phyloP scores from a whole-genome alignment of 1,284 basidiomycete species.

The Neonothopanus nambi region DNA sequence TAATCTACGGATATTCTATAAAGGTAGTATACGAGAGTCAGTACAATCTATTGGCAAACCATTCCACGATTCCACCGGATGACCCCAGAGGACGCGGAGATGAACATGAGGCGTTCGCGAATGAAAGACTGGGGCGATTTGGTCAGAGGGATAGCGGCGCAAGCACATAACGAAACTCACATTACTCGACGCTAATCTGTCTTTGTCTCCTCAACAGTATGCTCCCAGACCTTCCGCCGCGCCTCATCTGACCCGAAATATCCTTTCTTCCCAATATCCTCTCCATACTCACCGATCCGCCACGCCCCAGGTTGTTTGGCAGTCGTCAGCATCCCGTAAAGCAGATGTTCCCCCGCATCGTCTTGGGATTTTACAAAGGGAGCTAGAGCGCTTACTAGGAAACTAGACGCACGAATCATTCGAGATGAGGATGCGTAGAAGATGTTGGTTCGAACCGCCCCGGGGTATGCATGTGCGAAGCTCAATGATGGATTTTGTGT shows the following conservation, averaged over 20 bases:
- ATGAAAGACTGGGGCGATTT: too few species aligned
- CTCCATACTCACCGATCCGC: conserved; percentile 36
- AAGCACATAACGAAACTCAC: too few species aligned
- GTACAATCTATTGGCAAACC: too few species aligned
- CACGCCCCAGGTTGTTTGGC: conserved; percentile 32
- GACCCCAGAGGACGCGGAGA: too few species aligned
- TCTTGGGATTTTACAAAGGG: conserved; percentile 17
- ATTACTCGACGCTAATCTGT: conserved; percentile 28
- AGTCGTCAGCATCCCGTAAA: conserved; percentile 37
- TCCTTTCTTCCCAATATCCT: conserved; percentile 31
- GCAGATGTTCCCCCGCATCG: conserved; percentile 46
- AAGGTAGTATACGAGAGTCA: too few species aligned
- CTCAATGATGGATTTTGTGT: conserved; percentile 3
- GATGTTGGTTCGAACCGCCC: conserved; percentile 17
- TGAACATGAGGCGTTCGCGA: too few species aligned
- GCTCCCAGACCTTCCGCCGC: conserved; percentile 46
- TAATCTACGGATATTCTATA: too few species aligned
- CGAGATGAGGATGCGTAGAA: conserved; percentile 24
- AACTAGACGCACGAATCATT: neutral
- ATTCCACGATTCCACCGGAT: too few species aligned
- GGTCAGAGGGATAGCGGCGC: too few species aligned
- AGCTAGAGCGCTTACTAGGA: neutral
- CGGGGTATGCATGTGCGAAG: conserved; percentile 8
- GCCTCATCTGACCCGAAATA: conserved; percentile 41
- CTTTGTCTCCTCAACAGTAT: conserved; percentile 37